These are phyloP conservation scores for Geopyxis carbonaria DNA, from an alignment of 495 filamentous ascomycete genomes.

Conservation along the genomic window DNA sequence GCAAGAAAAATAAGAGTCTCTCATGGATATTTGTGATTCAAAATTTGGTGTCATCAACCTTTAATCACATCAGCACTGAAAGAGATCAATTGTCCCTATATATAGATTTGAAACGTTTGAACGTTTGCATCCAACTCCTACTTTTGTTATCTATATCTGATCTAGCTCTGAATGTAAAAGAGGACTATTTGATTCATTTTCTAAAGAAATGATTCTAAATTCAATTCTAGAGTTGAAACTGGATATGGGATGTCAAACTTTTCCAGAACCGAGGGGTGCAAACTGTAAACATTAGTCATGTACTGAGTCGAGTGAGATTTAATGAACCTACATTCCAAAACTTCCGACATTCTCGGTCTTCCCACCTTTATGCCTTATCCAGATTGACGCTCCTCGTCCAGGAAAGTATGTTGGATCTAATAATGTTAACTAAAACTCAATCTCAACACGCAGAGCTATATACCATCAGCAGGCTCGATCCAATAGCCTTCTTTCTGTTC, in stretches of 20 bases:
- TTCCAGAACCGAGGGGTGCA: constrained; percentile 82
- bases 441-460: constrained; percentile 1
- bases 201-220: constrained; percentile 86
- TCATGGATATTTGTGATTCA: no score
- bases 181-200: no score
- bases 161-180: no score
- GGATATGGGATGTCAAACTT: constrained; percentile 90
- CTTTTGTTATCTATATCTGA: no score
- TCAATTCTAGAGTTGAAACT: constrained; percentile 85
- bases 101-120: no score
- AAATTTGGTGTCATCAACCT: no score
- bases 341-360: constrained; percentile 58
- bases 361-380: constrained; percentile 42
- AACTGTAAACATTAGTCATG: constrained; percentile 14
- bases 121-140: no score
- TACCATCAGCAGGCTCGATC: constrained; percentile 78
- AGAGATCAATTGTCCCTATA: no score
- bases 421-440: constrained; percentile 1
- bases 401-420: constrained; percentile 74
- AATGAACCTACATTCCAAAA: constrained; percentile 51
- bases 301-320: constrained; percentile 6
- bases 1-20: no score
- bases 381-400: constrained; percentile 73
- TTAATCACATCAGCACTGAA: no score
- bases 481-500: constrained; percentile 59